Evolutionary conservation across 164 flowering plant genomes (phyloP), one percentile per base, ranked within the genome.

Genomic region (Umbilicus rupestris): DNA sequence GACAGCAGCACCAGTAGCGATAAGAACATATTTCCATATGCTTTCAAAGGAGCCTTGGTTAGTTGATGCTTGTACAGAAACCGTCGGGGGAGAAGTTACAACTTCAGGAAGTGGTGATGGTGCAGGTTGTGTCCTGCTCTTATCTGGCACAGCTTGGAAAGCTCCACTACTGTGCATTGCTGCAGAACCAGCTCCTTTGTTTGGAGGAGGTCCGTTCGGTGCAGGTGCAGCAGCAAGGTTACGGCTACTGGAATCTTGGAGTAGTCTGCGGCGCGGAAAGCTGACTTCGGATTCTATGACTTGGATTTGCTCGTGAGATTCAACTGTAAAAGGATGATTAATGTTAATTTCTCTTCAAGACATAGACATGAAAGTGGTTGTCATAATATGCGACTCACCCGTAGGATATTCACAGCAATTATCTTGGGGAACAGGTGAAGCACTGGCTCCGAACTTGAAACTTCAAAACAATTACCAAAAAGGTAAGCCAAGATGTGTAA

Each of bases 141-240:
- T 73, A 50, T 64, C 73, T n/a, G 81, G 77, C 57, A 81, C 42
- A 16, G 96, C 96, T 39, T 84, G 84, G 65, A 79, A 85, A 73
- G 86, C n/a, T 39, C 92, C 92, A 76, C 96, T 88, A 67, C 93
- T 85, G 66, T 75, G 72, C 24, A 70, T 63, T 19, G 67, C 72
- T 60, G 87, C 87, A 65, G 75, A 58, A 55, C 75, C 44, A 39
- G 55, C 67, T 64, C 72, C 47, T 52, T 69, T 69, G 42, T 37
- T 73, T 39, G 76, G 58, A 33, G 80, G 73, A 19, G 72, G 31
- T 19, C 14, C 71, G 14, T 46, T 72, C 24, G 47, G 65, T 16
- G 74, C 76, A 63, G 90, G 84, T 67, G 69, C 64, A 57, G 91
- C 96, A 20, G 59, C 66, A 9, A 89, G 87, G 73, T 90, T 90